A percentile compares a stretch with the other conserved stretches of the same genome.
Conservation (phyloP, 441 rosid species). For the Aquilaria agallochum region DNA sequence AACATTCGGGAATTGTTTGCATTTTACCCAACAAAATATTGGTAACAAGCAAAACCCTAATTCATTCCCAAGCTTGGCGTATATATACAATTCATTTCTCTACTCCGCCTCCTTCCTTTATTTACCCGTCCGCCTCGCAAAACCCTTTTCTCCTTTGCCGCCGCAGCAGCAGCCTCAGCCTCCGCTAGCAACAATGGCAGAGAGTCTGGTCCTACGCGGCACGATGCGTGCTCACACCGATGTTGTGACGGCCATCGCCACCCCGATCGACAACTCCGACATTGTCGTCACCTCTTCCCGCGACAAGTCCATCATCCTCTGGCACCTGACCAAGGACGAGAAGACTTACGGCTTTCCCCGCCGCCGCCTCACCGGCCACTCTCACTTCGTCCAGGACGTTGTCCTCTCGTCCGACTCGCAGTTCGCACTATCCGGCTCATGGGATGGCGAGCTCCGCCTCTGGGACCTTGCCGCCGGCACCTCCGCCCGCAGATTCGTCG, state of each 20-base stretch:
- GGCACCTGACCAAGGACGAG: constrained; percentile 87
- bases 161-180: too few species aligned
- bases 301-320: constrained; percentile 87
- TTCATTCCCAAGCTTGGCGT: too few species aligned
- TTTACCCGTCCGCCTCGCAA: neutral
- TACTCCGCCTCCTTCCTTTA: neutral
- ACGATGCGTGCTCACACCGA: constrained; percentile 97
- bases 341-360: constrained; percentile 75
- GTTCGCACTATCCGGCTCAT: constrained; percentile 93
- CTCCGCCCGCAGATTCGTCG: constrained; percentile 80
- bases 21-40: too few species aligned
- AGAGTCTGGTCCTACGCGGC: constrained; percentile 65
- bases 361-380: constrained; percentile 91
- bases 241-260: constrained; percentile 92
- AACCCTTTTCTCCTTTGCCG: constrained; percentile 8
- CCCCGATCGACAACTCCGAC: constrained; percentile 82
- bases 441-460: constrained; percentile 99
- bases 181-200: constrained; percentile 34
- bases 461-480: constrained; percentile 88
- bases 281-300: constrained; percentile 92
- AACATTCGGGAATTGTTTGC: too few species aligned
- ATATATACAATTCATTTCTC: neutral
- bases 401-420: constrained; percentile 96
- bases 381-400: constrained; percentile 88
- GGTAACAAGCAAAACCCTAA: too few species aligned